Evolutionary conservation across 352 stramenopile species (phyloP), one percentile per base, ranked within the genome.

Genomic region (Phytophthora pisi): DNA sequence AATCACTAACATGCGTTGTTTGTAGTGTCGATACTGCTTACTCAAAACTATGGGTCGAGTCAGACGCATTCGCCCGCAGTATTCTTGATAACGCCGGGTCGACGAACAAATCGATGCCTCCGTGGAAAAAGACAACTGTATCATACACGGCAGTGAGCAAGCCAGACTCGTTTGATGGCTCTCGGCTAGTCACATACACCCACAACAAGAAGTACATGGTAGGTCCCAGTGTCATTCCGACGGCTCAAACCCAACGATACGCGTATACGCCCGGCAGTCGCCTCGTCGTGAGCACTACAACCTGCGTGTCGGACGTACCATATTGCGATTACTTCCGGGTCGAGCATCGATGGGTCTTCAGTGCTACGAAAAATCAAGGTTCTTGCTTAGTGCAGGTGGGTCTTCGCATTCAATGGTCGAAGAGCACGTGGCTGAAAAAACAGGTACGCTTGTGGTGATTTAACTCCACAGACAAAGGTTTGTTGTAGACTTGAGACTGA

Each of bases 191-290:
- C 1, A 75, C 70, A 4, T 93, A 89, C 58, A 86, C 68, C 1
- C 86, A 93, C 79, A 93, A 96, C 77, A 96, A 96, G 64, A 95
- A 96, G 66, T 95, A 95, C 62, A 92, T 96, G 69, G 83, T 96
- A 16, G 88, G 88, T 0, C 86, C 88, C 0, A 92, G 85, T 55
- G 68, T 72, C 36, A 95, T 96, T 54, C 88, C 88, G 1, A 96
- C 88, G 1, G 66, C 66, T 15, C 86, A 95, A 59, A 81, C 77
- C 7, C 85, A 95, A 58, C 79, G 86, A 20, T 94, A 89, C 68
- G 70, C 74, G 36, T 90, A 86, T 55, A 72, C 75, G 13, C 56
- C 61, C 6, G 51, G 57, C 9, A 75, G 52, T 31, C 81, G 78
- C 6, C 73, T 96, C n/a, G 66, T 94, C 47, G 70, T 96, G 30